Base-by-base conservation (phyloP, 2,329 filamentous ascomycete species). In the Thelonectria olida region DNA sequence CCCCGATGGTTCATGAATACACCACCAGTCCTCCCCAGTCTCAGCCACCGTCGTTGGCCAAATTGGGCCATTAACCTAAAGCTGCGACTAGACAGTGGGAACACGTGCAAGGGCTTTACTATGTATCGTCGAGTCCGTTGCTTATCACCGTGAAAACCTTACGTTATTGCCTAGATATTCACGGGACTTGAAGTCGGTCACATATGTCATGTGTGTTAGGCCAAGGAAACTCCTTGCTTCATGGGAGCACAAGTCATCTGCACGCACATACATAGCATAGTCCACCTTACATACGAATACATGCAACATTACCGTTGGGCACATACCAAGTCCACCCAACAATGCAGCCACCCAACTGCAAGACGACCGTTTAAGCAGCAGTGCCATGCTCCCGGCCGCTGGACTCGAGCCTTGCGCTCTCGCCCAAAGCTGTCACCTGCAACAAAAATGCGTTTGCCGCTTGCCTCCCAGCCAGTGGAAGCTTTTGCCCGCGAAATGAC, bases 1-100 rank as follows among this genome's bases (percentile, higher is more conserved):
- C 10, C 47, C n/a, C n/a, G 31, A 36, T 31, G 22, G 19, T 22
- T 22, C 22, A 39, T 39, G 39, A 52, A 15, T 15, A 23, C 41
- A 63, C 60, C 49, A 57, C 36, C 38, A 22, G 12, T 19, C 27
- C 36, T 49, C n/a, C 9, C 42, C n/a, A n/a, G 31, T 41, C 31
- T n/a, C 15, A 15, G n/a, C 9, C n/a, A 34, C 34, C 23, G 8
- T n/a, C n/a, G n/a, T n/a, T n/a, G 7, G 34, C 38, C 12, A n/a
- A 25, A 42, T 17, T 31, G 23, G 13, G 12, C 19, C 20, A 22
- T 10, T 38, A 17, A 42, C 28, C n/a, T 9, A 10, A 28, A 15
- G 25, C 13, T 45, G 42, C 19, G 34, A 15, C 31, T 4, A 10
- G 31, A 34, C 31, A 34, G 12, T 34, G 31, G 31, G 7, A 34